Base-by-base conservation (phyloP, 225 moss, liverwort and hornwort species). In the Pseudoscleropodium purum region DNA sequence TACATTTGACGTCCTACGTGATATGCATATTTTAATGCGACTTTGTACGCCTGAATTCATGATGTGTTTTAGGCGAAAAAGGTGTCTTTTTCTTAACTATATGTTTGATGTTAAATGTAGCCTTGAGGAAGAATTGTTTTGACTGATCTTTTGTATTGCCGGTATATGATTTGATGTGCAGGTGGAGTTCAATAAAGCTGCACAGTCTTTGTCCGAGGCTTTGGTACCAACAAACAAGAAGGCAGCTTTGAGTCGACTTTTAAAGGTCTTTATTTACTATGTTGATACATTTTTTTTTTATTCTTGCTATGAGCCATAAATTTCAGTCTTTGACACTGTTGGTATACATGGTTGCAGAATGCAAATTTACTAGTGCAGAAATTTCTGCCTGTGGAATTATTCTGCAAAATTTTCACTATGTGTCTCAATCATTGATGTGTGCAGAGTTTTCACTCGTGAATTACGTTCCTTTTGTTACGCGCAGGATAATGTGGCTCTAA, bases 161-260 rank as follows among this genome's bases (percentile, higher is more conserved):
- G 45, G 43, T 81, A 49, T 33, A 76, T 79, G 65, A 41, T 85
- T 80, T 59, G 62, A 70, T 85, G 5, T 89, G 67, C 87, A 98
- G 98, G 97, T 98, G 89, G 98, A 98, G 90, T 98, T 98, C 72
- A 98, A 98, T 85, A 98, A 98, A 92, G 98, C 98, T 86, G 98
- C 97, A 19, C 98, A 98, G 92, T 98, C 98, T 64, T 81, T 98
- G 51, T 97, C 98, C 43, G 97, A 98, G 91, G 97, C 98, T 66
- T 94, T 98, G 73, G 90, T 97, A 87, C 98, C 98, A 85, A 94
- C 97, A 79, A 96, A 94, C 33, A 98, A 98, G 62, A 98, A 98
- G 62, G 97, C 98, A 79, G 96, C 97, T 91, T 90, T 98, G 81
- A 97, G 94, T 94, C 96, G 98, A 64, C 91, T 98, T 77, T 91